Evolutionary conservation across 73 alveolate species (phyloP), one percentile per base, ranked within the genome.

Genomic region (Blepharisma stoltei): DNA sequence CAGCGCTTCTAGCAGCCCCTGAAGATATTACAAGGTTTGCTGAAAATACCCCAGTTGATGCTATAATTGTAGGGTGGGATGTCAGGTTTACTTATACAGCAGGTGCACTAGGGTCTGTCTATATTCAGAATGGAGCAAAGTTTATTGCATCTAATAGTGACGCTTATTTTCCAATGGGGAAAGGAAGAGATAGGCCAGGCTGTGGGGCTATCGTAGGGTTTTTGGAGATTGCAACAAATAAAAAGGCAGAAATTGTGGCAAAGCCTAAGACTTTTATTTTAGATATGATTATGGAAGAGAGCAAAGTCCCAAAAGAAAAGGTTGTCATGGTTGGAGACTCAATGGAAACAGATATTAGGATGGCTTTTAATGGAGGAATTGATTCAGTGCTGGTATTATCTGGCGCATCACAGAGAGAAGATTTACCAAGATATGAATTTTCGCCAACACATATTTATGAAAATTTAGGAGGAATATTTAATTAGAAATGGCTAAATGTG

Each of bases 301-400:
- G 75, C 47, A 55, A 45, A 6, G 65, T 81, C 20, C 70, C 81
- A 47, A 71, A 71, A 78, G 23, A 67, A 9, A 87, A 83, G 71
- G 60, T 76, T 4, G 43, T 92, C 3, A 92, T 92, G 98, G 60
- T 92, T 6, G 98, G 98, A 1, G 98, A 92, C 54, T 76, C 83
- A 14, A 77, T 89, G 27, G 88, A 78, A 55, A 85, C 98, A 43
- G 98, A 92, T 81, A 84, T 92, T 11, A 18, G 47, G 54, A 78
- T 92, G 54, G 98, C 93, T 21, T 68, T 77, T 44, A 83, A 89
- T 66, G 83, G 90, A 45, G 95, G 94, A 11, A 81, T 89, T 14
- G 93, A 89, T 60, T 80, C 95, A 23, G 68, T 80, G 6, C 79
- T 90, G n/a, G 98, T 92, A 18, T 76, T 86, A 25, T 76, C 90